A percentile compares a stretch with the other conserved stretches of the same genome.
These are phyloP conservation scores for Combretum micranthum DNA, from an alignment of 345 rosid species.

Conservation along the genomic window DNA sequence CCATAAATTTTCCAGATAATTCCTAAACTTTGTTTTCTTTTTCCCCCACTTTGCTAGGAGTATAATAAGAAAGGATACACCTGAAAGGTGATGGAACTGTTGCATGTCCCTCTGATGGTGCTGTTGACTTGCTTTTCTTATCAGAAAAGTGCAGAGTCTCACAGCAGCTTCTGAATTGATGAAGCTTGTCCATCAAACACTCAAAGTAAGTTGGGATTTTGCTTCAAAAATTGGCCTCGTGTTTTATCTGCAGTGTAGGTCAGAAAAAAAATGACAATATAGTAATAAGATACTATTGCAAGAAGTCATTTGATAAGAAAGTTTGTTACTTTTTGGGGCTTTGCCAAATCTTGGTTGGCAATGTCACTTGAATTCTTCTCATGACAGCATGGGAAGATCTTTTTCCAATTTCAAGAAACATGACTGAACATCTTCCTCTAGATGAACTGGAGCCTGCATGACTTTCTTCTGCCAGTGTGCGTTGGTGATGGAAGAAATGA, in stretches of 20 bases:
- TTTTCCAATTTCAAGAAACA: no score
- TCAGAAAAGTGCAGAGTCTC: conserved; percentile 74
- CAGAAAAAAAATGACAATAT: not conserved
- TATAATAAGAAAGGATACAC: conserved; percentile 24
- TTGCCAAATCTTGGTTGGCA: no score
- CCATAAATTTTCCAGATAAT: conserved; percentile 3
- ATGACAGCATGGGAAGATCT: no score
- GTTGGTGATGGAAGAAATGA: no score
- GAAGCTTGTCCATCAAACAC: conserved; percentile 77
- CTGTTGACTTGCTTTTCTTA: conserved; percentile 65
- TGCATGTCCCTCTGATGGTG: conserved; percentile 35
- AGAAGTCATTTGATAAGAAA: no score
- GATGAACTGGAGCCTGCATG: no score
- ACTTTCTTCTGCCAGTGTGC: no score
- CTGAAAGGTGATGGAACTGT: conserved; percentile 24
- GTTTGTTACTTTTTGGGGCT: no score
- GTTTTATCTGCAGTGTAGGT: not conserved
- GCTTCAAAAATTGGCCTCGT: no score
- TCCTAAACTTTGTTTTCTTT: conserved; percentile 4
- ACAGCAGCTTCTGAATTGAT: conserved; percentile 77
- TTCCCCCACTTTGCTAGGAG: conserved; percentile 39
- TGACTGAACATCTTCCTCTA: no score
- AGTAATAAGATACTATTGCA: no score
- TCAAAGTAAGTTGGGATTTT: conserved; percentile 37
- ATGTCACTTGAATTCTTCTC: no score